Percentiles rank a stretch among this genome's conserved stretches.
phyloP scores from a whole-genome alignment of 2,329 filamentous ascomycete genomes.

The Aspergillus fumigatiaffinis region DNA sequence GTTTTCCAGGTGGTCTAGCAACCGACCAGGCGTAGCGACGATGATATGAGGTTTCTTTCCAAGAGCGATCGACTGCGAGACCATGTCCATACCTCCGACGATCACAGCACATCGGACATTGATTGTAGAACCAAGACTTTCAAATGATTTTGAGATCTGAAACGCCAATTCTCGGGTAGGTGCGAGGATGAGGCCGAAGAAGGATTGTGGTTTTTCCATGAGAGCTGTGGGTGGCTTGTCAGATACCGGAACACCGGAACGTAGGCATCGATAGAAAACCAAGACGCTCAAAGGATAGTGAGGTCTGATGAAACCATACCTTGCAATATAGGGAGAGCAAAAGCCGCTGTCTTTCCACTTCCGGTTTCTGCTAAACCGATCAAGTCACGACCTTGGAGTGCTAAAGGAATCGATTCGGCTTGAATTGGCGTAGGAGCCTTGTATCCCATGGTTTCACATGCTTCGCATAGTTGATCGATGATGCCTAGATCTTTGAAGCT shows the following conservation, averaged over 20 bases:
- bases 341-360: conserved; percentile 92
- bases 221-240: conserved; percentile 49
- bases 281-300: too few relatives aligned
- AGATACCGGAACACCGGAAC: neutral
- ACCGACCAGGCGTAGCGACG: conserved; percentile 83
- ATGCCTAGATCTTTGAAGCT: conserved; percentile 62
- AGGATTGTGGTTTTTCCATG: conserved; percentile 77
- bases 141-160: conserved; percentile 84
- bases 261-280: too few relatives aligned
- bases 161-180: conserved; percentile 91
- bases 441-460: conserved; percentile 77
- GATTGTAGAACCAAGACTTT: conserved; percentile 81
- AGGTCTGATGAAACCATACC: conserved; percentile 15
- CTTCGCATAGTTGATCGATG: conserved; percentile 82
- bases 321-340: conserved; percentile 88
- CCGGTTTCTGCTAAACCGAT: conserved; percentile 95
- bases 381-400: conserved; percentile 75
- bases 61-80: conserved; percentile 81
- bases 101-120: conserved; percentile 82
- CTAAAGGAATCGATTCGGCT: conserved; percentile 74
- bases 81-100: conserved; percentile 94
- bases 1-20: conserved; percentile 91
- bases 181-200: conserved; percentile 86
- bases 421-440: conserved; percentile 87
- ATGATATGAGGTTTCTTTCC: conserved; percentile 95